phyloP scores from a whole-genome alignment of 352 stramenopile species.

The Pythium plurisporium region DNA sequence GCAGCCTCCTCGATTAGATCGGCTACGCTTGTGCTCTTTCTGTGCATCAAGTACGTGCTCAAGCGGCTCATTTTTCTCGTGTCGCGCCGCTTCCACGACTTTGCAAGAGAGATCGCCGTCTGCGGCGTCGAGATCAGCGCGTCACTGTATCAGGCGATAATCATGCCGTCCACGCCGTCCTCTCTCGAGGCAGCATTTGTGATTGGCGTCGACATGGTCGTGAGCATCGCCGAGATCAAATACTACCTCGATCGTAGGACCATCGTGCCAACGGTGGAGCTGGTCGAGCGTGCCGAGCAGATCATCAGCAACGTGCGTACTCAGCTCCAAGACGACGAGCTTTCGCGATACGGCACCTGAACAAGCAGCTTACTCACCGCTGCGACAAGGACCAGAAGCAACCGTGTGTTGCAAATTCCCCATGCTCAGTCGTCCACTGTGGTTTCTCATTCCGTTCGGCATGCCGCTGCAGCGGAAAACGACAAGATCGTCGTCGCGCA shows the following conservation, averaged over 20 bases:
- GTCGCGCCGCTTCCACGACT: neutral
- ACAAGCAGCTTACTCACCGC: no score
- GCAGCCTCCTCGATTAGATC: neutral
- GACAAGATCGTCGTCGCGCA: neutral
- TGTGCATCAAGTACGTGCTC: constrained; percentile 10
- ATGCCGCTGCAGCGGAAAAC: neutral
- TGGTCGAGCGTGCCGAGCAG: no score
- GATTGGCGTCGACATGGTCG: no score
- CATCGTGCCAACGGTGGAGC: no score
- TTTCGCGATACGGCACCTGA: no score
- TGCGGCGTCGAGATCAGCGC: constrained; percentile 11
- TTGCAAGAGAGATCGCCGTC: constrained; percentile 4
- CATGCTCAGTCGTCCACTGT: no score
- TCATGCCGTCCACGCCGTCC: constrained; percentile 16
- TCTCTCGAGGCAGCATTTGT: neutral
- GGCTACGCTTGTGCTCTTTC: constrained; percentile 3
- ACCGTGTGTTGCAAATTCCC: no score
- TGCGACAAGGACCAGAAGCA: no score
- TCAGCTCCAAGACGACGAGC: no score
- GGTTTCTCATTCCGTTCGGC: no score
- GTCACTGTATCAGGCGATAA: constrained; percentile 17
- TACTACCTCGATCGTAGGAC: no score
- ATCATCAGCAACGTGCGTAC: no score
- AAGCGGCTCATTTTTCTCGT: neutral
- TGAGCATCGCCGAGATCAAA: neutral